Evolutionary conservation across 768 basidiomycete species (phyloP).

Genomic region (Boletus insuetus): DNA sequence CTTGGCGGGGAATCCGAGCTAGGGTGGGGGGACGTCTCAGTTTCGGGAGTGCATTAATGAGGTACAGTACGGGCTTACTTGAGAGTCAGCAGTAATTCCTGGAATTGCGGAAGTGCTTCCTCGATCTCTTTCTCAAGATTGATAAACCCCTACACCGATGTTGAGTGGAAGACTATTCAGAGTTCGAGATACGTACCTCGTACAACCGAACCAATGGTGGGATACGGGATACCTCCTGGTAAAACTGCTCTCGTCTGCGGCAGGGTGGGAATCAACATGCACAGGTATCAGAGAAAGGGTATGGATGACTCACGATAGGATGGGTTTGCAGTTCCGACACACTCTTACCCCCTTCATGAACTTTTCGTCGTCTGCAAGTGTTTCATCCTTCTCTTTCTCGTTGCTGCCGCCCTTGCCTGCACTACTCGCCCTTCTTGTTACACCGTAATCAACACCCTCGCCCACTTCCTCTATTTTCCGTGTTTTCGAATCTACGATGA

Average conservation of each 20-base stretch:
- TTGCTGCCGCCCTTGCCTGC: conserved; percentile 23
- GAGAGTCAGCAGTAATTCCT: conserved; percentile 74
- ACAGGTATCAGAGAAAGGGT: background rate
- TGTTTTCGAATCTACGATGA: conserved; percentile 80
- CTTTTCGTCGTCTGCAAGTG: conserved; percentile 64
- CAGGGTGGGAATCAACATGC: background rate
- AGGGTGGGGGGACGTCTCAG: background rate
- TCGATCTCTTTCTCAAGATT: conserved; percentile 87
- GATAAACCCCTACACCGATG: conserved; percentile 54
- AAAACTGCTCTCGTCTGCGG: conserved; percentile 74
- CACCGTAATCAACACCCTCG: conserved; percentile 83
- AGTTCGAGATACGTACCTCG: conserved; percentile 43
- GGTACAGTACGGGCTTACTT: conserved; percentile 39
- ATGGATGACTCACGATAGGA: conserved; percentile 64
- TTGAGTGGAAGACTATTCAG: background rate
- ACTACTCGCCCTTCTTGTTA: conserved; percentile 45
- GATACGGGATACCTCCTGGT: conserved; percentile 54
- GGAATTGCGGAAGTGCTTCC: conserved; percentile 80
- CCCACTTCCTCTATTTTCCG: conserved; percentile 80
- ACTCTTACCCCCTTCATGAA: conserved; percentile 87
- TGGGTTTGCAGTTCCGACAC: conserved; percentile 79
- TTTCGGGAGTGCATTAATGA: conserved; percentile 9
- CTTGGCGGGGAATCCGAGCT: conserved; percentile 51
- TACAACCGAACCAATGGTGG: conserved; percentile 71
- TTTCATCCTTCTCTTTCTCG: conserved; percentile 37